A percentile compares a stretch with the other conserved stretches of the same genome.
These are phyloP conservation scores for Paecilomyces variotii DNA, from an alignment of 2,329 filamentous ascomycete genomes.

Conservation along the genomic window DNA sequence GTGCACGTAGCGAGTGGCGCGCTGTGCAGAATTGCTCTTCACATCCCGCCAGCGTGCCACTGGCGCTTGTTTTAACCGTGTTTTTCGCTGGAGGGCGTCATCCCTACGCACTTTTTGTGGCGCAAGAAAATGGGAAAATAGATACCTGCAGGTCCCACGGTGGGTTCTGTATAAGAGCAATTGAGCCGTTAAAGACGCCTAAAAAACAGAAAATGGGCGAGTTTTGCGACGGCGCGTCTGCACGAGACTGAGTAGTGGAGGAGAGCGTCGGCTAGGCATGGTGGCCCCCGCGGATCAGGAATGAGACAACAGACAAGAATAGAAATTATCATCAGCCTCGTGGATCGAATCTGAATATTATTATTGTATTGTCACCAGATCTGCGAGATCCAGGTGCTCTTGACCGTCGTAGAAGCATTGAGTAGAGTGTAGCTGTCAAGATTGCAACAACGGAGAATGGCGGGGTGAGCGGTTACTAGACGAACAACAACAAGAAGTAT, in stretches of 20 bases:
- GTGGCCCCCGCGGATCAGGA: background rate
- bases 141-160: background rate
- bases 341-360: background rate
- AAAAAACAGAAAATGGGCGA: background rate
- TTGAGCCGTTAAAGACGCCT: background rate
- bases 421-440: background rate
- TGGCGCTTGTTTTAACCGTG: background rate
- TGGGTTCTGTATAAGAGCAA: background rate
- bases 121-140: background rate
- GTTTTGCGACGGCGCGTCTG: background rate
- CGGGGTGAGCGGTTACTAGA: too few relatives aligned
- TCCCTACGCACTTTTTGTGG: background rate
- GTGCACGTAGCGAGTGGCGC: background rate
- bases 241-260: background rate
- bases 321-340: background rate
- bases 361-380: background rate
- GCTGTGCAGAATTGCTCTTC: background rate
- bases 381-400: too few relatives aligned
- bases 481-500: too few relatives aligned
- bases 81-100: background rate
- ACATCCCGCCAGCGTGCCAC: background rate
- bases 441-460: too few relatives aligned
- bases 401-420: background rate
- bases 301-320: background rate
- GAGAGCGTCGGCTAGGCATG: background rate